These are phyloP conservation scores for Citrus mangshanensis DNA, from an alignment of 345 rosid species.

Conservation along the genomic window DNA sequence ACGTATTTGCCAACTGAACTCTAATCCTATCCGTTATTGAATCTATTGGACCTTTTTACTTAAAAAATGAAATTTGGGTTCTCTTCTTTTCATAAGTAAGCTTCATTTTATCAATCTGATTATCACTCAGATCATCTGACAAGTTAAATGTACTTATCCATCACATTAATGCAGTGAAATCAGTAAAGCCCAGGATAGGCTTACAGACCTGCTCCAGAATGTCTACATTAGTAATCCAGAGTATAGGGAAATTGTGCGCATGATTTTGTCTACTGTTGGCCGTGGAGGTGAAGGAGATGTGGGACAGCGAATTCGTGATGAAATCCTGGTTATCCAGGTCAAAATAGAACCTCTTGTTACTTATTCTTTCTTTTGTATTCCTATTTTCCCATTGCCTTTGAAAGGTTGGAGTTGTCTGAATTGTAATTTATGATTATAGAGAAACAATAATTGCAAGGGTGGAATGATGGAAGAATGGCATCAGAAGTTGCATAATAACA, in stretches of 20 bases:
- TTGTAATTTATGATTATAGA: slow-evolving; percentile 41
- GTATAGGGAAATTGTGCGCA: slow-evolving; percentile 69
- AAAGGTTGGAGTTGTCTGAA: neutral
- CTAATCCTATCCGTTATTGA: neutral
- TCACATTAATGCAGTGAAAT: slow-evolving; percentile 66
- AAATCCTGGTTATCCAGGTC: slow-evolving; percentile 96
- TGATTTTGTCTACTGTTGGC: slow-evolving; percentile 95
- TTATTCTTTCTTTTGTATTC: slow-evolving; percentile 14
- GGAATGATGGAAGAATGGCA: slow-evolving; percentile 99
- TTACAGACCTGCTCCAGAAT: slow-evolving; percentile 72
- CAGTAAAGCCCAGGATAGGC: slow-evolving; percentile 96
- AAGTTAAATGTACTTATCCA: neutral
- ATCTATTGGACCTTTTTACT: neutral
- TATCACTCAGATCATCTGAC: neutral
- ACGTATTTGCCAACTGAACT: neutral
- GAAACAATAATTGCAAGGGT: slow-evolving; percentile 93
- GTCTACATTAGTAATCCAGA: slow-evolving; percentile 53
- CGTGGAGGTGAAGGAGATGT: slow-evolving; percentile 99
- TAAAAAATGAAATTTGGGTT: neutral
- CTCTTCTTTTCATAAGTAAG: neutral
- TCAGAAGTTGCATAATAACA: slow-evolving; percentile 97
- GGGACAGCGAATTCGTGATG: slow-evolving; percentile 99
- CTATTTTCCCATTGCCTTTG: slow-evolving; percentile 4
- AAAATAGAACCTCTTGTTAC: slow-evolving; percentile 18
- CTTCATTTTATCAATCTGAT: slow-evolving; percentile 1